Base-by-base conservation (phyloP, 2,329 filamentous ascomycete species). In the Hypoxylon sp. region DNA sequence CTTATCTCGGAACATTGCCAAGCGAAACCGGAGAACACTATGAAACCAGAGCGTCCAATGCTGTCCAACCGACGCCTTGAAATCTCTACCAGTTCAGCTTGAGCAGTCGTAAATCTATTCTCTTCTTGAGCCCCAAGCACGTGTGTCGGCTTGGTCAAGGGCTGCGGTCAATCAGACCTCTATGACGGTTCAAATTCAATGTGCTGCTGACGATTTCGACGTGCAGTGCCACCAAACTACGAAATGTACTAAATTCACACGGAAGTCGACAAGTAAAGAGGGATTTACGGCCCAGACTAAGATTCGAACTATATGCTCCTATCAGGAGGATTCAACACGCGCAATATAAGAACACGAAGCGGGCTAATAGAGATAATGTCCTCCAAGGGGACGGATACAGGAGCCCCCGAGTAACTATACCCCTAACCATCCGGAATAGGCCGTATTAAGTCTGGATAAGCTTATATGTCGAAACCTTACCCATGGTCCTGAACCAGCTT, bases 21-120 rank as follows among this genome's bases (percentile, higher is more conserved):
- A 68, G 66, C 66, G 63, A 68, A 68, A 68, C 66, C 58, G 59
- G 63, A 64, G 64, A 63, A 39, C 21, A 41, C 27, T 57, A 66
- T 68, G 66, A 68, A 68, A 68, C 66, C 39, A 47, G 14, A 37
- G 19, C 34, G 39, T 37, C 59, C 47, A 53, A 63, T 51, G 50
- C 46, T 63, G 46, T 56, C 23, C 23, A 34, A 29, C 54, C 55
- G 7, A 53, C 32, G 27, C 32, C 54, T 25, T 47, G 14, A n/a
- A 45, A 46, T 59, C 43, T 21, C 32, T 3, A 27, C 3, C 25
- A 27, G 6, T 27, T 6, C 27, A 47, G 43, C 21, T 47, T 29
- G 5, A 9, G 11, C 25, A 21, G 3, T 32, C 1, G 25, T 2
- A 45, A 41, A 48, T 19, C 50, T 16, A 7, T 14, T 30, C 43